Evolutionary conservation across 345 rosid species (phyloP).

Genomic region (Euclidium syriacum): DNA sequence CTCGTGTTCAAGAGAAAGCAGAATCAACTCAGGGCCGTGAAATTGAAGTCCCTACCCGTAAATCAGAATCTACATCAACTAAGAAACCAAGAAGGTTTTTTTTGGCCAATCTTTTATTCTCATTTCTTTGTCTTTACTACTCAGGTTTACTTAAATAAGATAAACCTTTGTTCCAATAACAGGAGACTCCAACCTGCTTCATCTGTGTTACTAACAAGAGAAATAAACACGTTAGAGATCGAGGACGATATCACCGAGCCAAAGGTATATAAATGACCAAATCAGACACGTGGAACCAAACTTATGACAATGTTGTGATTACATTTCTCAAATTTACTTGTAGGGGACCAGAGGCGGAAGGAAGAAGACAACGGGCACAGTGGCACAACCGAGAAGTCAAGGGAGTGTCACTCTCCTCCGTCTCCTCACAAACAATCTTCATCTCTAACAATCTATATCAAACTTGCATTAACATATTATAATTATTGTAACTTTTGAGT

Average conservation of each 20-base stretch:
- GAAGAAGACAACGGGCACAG: slow-evolving; percentile 33
- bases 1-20: neutral
- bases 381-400: slow-evolving; percentile 44
- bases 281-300: neutral
- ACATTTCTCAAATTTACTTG: slow-evolving; percentile 11
- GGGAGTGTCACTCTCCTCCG: slow-evolving; percentile 62
- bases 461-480: neutral
- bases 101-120: neutral
- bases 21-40: neutral
- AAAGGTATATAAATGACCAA: slow-evolving; percentile 39
- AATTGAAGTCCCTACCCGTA: slow-evolving; percentile 4
- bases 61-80: slow-evolving; percentile 25
- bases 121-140: neutral
- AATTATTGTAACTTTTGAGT: neutral
- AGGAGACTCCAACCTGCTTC: slow-evolving; percentile 86
- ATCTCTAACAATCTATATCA: slow-evolving; percentile 23
- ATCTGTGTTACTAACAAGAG: slow-evolving; percentile 58
- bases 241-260: slow-evolving; percentile 60
- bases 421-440: slow-evolving; percentile 52
- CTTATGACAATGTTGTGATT: neutral
- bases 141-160: neutral
- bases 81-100: slow-evolving; percentile 31
- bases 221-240: slow-evolving; percentile 44
- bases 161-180: slow-evolving; percentile 4
- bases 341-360: slow-evolving; percentile 60